Conservation (phyloP, 2,329 filamentous ascomycete species). For the Scorias spongiosa region DNA sequence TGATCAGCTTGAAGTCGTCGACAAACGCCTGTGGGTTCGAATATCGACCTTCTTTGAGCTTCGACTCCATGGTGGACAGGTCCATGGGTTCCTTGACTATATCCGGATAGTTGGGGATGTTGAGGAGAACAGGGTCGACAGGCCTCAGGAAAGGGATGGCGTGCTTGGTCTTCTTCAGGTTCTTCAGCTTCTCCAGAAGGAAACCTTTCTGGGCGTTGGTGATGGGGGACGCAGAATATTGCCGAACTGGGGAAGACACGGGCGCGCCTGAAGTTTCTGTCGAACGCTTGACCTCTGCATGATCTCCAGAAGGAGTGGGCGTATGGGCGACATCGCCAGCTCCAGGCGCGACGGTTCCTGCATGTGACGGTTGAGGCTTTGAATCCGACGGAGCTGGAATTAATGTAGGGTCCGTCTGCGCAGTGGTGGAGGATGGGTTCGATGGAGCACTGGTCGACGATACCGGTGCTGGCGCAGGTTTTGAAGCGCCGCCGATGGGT, state of each 20-base stretch:
- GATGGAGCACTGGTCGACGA: too few relatives aligned
- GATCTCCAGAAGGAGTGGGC: background rate
- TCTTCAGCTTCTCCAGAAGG: conserved; percentile 50
- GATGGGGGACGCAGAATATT: conserved; percentile 32
- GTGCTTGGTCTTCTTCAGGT: conserved; percentile 74
- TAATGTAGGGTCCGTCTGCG: conserved; percentile 5
- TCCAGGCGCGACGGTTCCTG: background rate
- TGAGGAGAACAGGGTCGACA: conserved; percentile 60
- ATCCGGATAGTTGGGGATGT: conserved; percentile 58
- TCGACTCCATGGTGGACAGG: conserved; percentile 65
- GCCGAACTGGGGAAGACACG: background rate
- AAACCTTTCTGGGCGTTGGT: conserved; percentile 46
- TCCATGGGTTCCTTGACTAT: conserved; percentile 72
- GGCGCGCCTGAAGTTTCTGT: conserved; percentile 4
- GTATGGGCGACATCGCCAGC: background rate
- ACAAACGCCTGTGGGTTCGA: conserved; percentile 55
- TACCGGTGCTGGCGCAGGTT: conserved; percentile 5
- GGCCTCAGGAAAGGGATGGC: conserved; percentile 62
- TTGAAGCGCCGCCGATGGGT: conserved; percentile 14
- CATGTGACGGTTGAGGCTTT: background rate
- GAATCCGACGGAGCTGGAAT: conserved; percentile 17
- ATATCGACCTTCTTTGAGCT: conserved; percentile 59
- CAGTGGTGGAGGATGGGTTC: too few relatives aligned
- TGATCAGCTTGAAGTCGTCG: conserved; percentile 60
- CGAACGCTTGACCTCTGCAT: conserved; percentile 1